Evolutionary conservation across 768 basidiomycete genomes (phyloP).

Genomic region (Lentinula guzmanii): DNA sequence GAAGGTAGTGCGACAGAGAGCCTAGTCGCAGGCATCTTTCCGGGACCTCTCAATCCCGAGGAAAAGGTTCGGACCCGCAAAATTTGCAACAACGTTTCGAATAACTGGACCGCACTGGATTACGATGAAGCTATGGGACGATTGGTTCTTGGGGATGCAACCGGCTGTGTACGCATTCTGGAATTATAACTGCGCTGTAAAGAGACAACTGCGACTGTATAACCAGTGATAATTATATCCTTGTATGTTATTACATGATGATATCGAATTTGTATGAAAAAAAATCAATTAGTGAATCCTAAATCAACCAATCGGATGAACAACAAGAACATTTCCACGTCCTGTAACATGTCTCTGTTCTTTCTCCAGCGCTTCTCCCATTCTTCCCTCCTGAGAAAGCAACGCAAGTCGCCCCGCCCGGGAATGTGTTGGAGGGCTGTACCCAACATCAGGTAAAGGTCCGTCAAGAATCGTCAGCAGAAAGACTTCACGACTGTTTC

Average conservation of each 20-base stretch:
- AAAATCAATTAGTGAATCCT: too few species aligned
- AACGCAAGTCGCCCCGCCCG: background rate
- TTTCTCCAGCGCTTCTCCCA: background rate
- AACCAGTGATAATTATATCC: background rate
- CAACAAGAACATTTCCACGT: background rate
- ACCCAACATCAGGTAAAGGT: background rate
- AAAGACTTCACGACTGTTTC: background rate
- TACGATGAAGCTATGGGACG: constrained; percentile 55
- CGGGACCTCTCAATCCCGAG: constrained; percentile 34
- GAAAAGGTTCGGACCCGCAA: constrained; percentile 21
- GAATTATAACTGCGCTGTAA: constrained; percentile 8
- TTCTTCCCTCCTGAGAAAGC: background rate
- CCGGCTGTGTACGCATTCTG: constrained; percentile 39
- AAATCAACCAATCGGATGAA: background rate
- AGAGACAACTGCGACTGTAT: background rate
- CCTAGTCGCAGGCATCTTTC: constrained; percentile 45
- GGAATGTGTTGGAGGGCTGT: constrained; percentile 3
- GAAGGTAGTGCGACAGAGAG: constrained; percentile 21
- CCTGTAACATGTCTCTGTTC: constrained; percentile 2
- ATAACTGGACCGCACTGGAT: constrained; percentile 54
- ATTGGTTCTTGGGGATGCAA: constrained; percentile 45
- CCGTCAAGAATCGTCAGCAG: background rate
- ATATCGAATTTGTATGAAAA: too few species aligned
- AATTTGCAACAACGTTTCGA: constrained; percentile 23
- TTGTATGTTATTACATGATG: too few species aligned